Conservation (phyloP, 1,284 basidiomycete species). For the Tylopilus orsonianus region DNA sequence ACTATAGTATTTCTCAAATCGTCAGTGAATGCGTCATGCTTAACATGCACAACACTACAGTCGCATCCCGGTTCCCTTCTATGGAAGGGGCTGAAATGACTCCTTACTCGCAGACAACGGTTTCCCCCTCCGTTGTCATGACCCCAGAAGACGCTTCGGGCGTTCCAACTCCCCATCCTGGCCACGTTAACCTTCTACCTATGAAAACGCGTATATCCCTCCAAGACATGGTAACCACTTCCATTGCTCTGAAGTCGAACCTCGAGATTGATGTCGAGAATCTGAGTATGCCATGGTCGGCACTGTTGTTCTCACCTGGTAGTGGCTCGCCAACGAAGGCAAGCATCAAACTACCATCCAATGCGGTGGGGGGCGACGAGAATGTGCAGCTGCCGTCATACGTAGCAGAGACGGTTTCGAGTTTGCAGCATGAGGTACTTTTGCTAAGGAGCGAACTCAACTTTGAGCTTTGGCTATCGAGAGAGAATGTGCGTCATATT, state of each 20-base stretch:
- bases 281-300: constrained; percentile 47
- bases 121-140: constrained; percentile 6
- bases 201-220: constrained; percentile 53
- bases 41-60: constrained; percentile 56
- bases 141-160: constrained; percentile 21
- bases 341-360: constrained; percentile 13
- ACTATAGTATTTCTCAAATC: constrained; percentile 66
- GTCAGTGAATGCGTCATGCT: constrained; percentile 72
- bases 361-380: constrained; percentile 13
- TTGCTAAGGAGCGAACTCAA: constrained; percentile 76
- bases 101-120: constrained; percentile 7
- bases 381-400: constrained; percentile 41
- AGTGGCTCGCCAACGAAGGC: constrained; percentile 21
- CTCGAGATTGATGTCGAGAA: constrained; percentile 57
- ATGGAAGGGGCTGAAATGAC: constrained; percentile 12
- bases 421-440: constrained; percentile 70
- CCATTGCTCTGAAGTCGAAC: constrained; percentile 67
- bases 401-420: constrained; percentile 60
- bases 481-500: constrained; percentile 77
- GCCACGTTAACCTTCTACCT: constrained; percentile 22
- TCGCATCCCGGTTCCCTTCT: constrained; percentile 38
- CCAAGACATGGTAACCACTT: constrained; percentile 69
- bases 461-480: constrained; percentile 77
- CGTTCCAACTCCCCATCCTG: constrained; percentile 30
- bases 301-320: constrained; percentile 37